Conservation (phyloP, 805 yeast species). For the Candida oleophila region DNA sequence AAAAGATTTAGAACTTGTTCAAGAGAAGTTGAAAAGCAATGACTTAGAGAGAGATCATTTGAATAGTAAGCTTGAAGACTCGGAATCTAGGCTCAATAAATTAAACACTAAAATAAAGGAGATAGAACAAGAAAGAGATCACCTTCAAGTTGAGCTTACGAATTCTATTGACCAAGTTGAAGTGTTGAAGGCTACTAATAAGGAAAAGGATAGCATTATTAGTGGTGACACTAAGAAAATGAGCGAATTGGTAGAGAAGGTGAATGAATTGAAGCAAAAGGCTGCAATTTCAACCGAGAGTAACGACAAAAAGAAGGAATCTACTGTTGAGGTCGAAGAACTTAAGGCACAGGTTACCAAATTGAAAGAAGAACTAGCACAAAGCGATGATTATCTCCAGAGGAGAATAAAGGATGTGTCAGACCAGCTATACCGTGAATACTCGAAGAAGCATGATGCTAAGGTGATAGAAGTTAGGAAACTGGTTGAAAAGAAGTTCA, state of each 20-base stretch:
- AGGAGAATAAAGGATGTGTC: constrained; percentile 61
- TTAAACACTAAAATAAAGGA: constrained; percentile 22
- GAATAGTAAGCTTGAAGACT: constrained; percentile 10
- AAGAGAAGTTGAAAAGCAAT: constrained; percentile 7
- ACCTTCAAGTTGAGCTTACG: constrained; percentile 8
- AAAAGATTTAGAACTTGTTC: constrained; percentile 4
- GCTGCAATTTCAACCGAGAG: constrained; percentile 14
- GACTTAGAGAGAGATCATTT: constrained; percentile 4
- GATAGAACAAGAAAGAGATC: constrained; percentile 29
- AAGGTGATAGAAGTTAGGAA: constrained; percentile 63
- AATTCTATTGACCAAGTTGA: constrained; percentile 7
- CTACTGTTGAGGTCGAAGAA: constrained; percentile 7
- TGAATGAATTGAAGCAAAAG: constrained; percentile 16
- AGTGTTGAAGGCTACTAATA: constrained; percentile 8
- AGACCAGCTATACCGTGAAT: constrained; percentile 68
- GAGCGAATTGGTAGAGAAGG: constrained; percentile 25
- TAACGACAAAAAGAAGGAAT: constrained; percentile 11
- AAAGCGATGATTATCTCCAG: constrained; percentile 50
- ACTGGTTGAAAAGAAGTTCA: constrained; percentile 21
- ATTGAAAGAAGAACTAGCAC: constrained; percentile 23
- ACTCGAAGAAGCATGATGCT: constrained; percentile 73
- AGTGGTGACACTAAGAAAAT: constrained; percentile 29
- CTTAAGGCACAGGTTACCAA: constrained; percentile 16
- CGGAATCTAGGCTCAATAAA: constrained; percentile 10
- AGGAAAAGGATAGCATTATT: constrained; percentile 31